Evolutionary conservation across 2,329 filamentous ascomycete species (phyloP), one percentile per base, ranked within the genome.

Genomic region (Leptodontidium sp.): DNA sequence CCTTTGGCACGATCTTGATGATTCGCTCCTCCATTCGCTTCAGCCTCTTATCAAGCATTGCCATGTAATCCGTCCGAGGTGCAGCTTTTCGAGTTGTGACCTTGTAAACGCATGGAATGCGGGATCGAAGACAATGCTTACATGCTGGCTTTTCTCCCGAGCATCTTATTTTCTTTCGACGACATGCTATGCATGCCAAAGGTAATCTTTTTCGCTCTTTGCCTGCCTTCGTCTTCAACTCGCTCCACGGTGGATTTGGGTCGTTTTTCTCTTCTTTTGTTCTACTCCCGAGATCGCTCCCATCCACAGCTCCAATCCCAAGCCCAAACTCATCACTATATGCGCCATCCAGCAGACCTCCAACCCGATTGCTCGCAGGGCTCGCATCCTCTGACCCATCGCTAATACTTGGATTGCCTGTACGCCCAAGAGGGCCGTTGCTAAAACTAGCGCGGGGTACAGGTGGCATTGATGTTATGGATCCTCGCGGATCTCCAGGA

Each of bases 11-110:
- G 68, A 95, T 91, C 79, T 97, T 97, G 82, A 98, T 97, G 71
- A 98, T 96, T 67, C 95, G 91, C 77, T 98, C 95, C 80, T 99
- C 96, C 96, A 98, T 98, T 67, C 95, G 87, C 83, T 97, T 98
- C 73, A 98, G 81, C 64, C 96, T 88, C 81, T 97, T 98, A 81
- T 98, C 96, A 75, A 98, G 83, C 94, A 98, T 98, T 52, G 94
- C 94, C 96, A 98, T 98, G 80, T 98, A 98, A 80, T 98, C 96
- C 21, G 96, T 98, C 64, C 96, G 87, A 2, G 96, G 96, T 3
- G 94, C 94, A 1, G 95, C 94, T 80, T 98, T 98, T 69, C 96
- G 87, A 4, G 94, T 94, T 0, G 94, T 98, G 69, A 97, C 93
- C 78, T 98, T 98, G 85, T 98, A 99, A 4, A 98, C 94, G 79